phyloP scores from a whole-genome alignment of 2,329 filamentous ascomycete genomes.

The Talaromyces sp. region DNA sequence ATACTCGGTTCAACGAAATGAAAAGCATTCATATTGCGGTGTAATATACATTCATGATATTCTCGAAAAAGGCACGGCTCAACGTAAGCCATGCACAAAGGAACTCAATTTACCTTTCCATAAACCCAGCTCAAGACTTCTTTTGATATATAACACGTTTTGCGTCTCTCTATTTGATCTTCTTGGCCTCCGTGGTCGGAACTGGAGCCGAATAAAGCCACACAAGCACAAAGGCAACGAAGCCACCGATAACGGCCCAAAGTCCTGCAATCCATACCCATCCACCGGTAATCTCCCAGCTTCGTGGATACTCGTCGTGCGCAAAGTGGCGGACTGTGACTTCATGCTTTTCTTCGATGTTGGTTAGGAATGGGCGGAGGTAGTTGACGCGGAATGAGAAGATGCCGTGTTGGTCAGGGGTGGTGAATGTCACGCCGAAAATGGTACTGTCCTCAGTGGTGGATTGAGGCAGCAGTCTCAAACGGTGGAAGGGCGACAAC shows the following conservation, averaged over 20 bases:
- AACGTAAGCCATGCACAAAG: not conserved
- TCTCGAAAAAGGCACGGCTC: not conserved
- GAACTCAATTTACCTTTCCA: constrained; percentile 14
- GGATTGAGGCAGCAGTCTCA: constrained; percentile 61
- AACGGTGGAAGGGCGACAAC: constrained; percentile 94
- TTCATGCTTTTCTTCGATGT: constrained; percentile 88
- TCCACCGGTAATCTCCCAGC: constrained; percentile 81
- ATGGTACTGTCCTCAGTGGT: constrained; percentile 65
- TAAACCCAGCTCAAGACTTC: not conserved
- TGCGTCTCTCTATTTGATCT: constrained; percentile 24
- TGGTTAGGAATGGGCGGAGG: constrained; percentile 87
- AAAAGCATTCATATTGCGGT: not conserved
- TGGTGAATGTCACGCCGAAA: constrained; percentile 71
- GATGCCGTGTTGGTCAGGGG: constrained; percentile 97
- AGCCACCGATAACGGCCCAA: constrained; percentile 76
- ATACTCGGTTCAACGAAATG: not conserved
- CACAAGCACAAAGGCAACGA: constrained; percentile 76
- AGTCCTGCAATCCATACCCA: constrained; percentile 95
- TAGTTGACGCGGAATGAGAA: constrained; percentile 99
- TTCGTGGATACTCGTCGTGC: constrained; percentile 93
- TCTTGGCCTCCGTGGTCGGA: constrained; percentile 36
- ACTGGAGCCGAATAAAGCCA: constrained; percentile 76
- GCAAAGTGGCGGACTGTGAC: constrained; percentile 95
- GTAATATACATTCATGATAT: constrained; percentile 14
- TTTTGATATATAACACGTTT: not conserved